Evolutionary conservation across 2,329 filamentous ascomycete species (phyloP).

Genomic region (Stylonectria norvegica): DNA sequence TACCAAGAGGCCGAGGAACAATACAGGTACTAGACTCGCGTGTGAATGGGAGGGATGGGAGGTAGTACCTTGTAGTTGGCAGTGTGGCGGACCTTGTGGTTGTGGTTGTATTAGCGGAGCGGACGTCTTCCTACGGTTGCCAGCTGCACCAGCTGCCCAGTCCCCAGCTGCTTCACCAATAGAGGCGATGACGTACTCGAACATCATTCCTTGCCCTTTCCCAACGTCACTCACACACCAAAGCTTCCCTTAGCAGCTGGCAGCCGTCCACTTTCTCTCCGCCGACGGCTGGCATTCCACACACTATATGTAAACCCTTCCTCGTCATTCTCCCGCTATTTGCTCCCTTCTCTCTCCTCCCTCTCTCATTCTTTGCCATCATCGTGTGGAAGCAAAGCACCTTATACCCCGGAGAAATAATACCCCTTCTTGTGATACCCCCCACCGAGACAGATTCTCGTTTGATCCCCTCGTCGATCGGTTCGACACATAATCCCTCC

Average conservation of each 20-base stretch:
- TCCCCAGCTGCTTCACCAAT: too few species aligned
- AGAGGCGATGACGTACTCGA: conserved; percentile 34
- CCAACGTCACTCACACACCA: conserved; percentile 33
- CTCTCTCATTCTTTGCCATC: conserved; percentile 10
- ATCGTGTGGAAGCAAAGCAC: conserved; percentile 8
- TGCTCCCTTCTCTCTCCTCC: conserved; percentile 8
- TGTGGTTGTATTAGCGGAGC: too few species aligned
- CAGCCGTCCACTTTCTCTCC: neutral
- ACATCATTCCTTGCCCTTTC: conserved; percentile 24
- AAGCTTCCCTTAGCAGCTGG: conserved; percentile 1
- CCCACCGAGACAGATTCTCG: conserved; percentile 11
- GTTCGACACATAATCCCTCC: conserved; percentile 5
- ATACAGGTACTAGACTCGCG: too few species aligned
- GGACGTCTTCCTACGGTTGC: too few species aligned
- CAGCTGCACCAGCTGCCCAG: too few species aligned
- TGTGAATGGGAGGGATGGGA: too few species aligned
- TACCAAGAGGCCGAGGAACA: too few species aligned
- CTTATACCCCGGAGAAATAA: conserved; percentile 22
- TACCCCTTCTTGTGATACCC: conserved; percentile 31
- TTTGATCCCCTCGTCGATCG: conserved; percentile 6
- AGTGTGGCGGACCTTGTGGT: too few species aligned
- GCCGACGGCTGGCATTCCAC: conserved; percentile 8
- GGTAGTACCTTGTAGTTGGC: too few species aligned
- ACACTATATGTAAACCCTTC: conserved; percentile 28
- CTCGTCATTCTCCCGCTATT: conserved; percentile 7